phyloP scores from a whole-genome alignment of 768 basidiomycete species.

The Pseudohyphozyma bogoriensis region DNA sequence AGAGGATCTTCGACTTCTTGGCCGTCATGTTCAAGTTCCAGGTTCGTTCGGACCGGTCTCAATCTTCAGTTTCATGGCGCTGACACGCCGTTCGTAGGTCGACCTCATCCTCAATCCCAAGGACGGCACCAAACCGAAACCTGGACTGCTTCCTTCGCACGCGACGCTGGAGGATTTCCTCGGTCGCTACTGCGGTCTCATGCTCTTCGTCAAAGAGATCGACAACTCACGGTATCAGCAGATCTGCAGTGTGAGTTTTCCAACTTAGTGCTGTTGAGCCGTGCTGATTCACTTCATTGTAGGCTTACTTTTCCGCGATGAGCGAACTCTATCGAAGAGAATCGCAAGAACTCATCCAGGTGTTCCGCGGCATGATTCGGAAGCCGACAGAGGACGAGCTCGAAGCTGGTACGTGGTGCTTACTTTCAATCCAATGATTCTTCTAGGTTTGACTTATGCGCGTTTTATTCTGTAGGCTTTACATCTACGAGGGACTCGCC shows the following conservation, averaged over 20 bases:
- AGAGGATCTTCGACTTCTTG: slow-evolving; percentile 77
- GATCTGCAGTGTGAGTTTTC: slow-evolving; percentile 65
- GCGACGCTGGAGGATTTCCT: slow-evolving; percentile 68
- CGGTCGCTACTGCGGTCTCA: slow-evolving; percentile 74
- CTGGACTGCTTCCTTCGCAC: slow-evolving; percentile 46
- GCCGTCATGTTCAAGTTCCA: slow-evolving; percentile 85
- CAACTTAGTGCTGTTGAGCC: not conserved
- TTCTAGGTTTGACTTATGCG: not conserved
- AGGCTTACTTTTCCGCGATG: slow-evolving; percentile 84
- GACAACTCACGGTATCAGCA: slow-evolving; percentile 79
- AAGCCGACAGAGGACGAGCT: slow-evolving; percentile 61
- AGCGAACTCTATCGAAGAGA: slow-evolving; percentile 74
- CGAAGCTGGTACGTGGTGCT: slow-evolving; percentile 51
- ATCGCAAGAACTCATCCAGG: slow-evolving; percentile 59
- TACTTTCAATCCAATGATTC: not conserved
- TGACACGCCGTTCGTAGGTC: not conserved
- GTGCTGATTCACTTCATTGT: not conserved
- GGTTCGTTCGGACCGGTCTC: slow-evolving; percentile 40
- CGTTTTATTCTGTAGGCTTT: slow-evolving; percentile 11
- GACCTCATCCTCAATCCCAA: slow-evolving; percentile 39
- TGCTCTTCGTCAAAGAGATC: slow-evolving; percentile 94
- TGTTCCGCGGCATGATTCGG: slow-evolving; percentile 53
- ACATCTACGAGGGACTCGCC: slow-evolving; percentile 1
- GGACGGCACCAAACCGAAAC: not conserved
- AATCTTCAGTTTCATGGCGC: not conserved